Conservation (phyloP, 306 rosid species). For the Cucurbita argyrosperma region DNA sequence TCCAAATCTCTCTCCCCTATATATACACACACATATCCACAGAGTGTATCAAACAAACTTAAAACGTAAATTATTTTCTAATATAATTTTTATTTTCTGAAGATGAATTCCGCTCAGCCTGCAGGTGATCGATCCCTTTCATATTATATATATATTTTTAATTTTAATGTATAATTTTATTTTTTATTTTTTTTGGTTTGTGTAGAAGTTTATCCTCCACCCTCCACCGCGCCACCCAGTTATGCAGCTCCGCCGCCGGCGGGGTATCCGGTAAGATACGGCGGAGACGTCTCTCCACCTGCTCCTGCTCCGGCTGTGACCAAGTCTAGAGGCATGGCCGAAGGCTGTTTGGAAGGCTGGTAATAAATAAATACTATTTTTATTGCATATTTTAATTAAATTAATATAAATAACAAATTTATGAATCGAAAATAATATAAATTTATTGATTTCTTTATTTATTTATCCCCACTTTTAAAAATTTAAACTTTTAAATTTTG, state of each 20-base stretch:
- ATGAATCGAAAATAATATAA: no score
- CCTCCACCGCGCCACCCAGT: conserved; percentile 15
- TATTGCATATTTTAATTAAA: no score
- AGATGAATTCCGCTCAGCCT: neutral
- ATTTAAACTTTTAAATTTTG: no score
- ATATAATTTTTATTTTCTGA: neutral
- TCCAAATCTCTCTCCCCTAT: neutral
- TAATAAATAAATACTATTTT: neutral
- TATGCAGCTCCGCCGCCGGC: conserved; percentile 40
- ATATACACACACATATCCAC: neutral
- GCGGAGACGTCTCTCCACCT: conserved; percentile 5
- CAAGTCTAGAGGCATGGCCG: conserved; percentile 41
- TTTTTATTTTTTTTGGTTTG: neutral
- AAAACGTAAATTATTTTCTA: neutral
- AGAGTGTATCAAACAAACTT: neutral
- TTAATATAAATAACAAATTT: no score
- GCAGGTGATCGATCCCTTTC: neutral
- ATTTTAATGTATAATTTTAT: neutral
- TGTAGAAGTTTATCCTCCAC: conserved; percentile 20
- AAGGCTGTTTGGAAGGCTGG: conserved; percentile 85
- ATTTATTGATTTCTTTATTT: no score
- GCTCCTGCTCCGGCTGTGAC: conserved; percentile 17
- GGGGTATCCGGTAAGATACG: conserved; percentile 57
- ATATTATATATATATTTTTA: no score
- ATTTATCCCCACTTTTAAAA: no score